Evolutionary conservation across 768 basidiomycete genomes (phyloP).

Genomic region (Hygrocybe punicea): DNA sequence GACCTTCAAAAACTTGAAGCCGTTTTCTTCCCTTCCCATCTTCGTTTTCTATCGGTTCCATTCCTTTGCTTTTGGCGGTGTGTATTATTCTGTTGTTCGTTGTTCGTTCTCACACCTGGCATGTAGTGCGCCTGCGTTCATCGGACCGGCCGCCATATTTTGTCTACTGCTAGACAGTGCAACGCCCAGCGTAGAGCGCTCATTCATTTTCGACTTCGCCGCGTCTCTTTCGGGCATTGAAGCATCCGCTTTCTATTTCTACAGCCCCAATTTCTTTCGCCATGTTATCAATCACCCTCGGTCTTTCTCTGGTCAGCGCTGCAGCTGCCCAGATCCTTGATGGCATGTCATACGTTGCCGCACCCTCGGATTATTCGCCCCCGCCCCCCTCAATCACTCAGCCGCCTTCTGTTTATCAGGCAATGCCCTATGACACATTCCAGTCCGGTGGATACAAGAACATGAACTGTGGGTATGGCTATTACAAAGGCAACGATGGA

Average conservation of each 20-base stretch:
- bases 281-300: slow-evolving; percentile 62
- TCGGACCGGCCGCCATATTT: slow-evolving; percentile 41
- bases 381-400: slow-evolving; percentile 32
- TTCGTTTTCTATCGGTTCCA: slow-evolving; percentile 26
- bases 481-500: slow-evolving; percentile 53
- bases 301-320: slow-evolving; percentile 55
- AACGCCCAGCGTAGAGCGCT: slow-evolving; percentile 72
- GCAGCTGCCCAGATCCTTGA: slow-evolving; percentile 56
- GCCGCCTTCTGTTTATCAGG: slow-evolving; percentile 41
- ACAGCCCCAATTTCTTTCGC: slow-evolving; percentile 48
- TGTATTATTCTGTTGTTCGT: slow-evolving; percentile 20
- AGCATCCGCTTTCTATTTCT: slow-evolving; percentile 36
- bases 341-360: slow-evolving; percentile 43
- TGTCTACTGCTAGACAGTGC: slow-evolving; percentile 65
- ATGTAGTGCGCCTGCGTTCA: slow-evolving; percentile 45
- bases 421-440: slow-evolving; percentile 61
- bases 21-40: neutral
- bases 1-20: neutral
- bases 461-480: slow-evolving; percentile 70
- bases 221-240: slow-evolving; percentile 34
- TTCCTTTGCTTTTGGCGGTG: slow-evolving; percentile 44
- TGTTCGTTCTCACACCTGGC: neutral
- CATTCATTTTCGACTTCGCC: slow-evolving; percentile 36
- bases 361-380: slow-evolving; percentile 26
- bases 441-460: slow-evolving; percentile 60